Evolutionary conservation across 257 asterid genomes (phyloP), one percentile per base, ranked within the genome.

Genomic region (Solanum tacnaense): DNA sequence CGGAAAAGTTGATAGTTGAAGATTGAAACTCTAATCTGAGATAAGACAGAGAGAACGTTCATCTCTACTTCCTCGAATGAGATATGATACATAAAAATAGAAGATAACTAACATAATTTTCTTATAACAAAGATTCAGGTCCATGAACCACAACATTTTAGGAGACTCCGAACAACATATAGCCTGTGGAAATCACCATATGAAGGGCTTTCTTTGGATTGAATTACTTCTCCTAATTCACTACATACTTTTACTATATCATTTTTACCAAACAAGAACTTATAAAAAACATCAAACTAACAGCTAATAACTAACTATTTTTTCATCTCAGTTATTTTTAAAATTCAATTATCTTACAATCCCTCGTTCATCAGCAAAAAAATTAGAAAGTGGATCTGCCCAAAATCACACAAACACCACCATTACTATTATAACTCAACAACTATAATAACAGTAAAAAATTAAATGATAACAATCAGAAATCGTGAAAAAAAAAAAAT

Each of bases 1-100:
- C 98, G 94, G 90, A 90, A 96, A 8, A 94, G 91, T 86, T 96
- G 98, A 91, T 90, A 92, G 91, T 96, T 96, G 86, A 89, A 87
- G 2, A 96, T 92, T 12, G 94, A 91, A 5, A 96, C 87, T 31
- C 31, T 60, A 56, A 94, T 91, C 98, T 96, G 90, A 46, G 75
- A 81, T 20, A 76, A 76, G 5, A 39, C 38, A 68, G 5, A 36
- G 13, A 65, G 25, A 35, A 60, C 13, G 12, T 67, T 56, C 31
- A 21, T 62, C 56, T 38, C n/a, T 39, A 13, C 32, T 81, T 34
- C 41, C 20, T 41, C 56, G 38, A 79, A 79, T 79, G 67, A 44
- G 67, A 49, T 49, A 82, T 6, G 35, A 46, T 5, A 9, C 70
- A 29, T 49, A 46, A 81, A 56, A 35, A 49, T 0, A 9, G 10